Base-by-base conservation (phyloP, 495 filamentous ascomycete genomes). In the Articulospora tetracladia region DNA sequence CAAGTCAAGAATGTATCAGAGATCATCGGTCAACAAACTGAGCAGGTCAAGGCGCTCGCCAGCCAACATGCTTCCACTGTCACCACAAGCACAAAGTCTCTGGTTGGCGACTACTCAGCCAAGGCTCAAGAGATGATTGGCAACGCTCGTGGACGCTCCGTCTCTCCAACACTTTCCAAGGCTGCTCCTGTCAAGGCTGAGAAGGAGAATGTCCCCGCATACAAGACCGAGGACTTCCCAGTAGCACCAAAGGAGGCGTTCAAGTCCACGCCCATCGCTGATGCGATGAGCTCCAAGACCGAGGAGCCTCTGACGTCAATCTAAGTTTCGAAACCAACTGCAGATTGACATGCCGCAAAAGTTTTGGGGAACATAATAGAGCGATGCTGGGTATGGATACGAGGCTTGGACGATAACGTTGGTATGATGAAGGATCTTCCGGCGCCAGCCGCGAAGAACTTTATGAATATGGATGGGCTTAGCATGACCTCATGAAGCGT, bases 41-140 rank as follows among this genome's bases (percentile, higher is more conserved):
- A 79, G 63, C 92, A 96, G 75, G 76, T 95, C 60, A 85, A 85
- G 70, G 83, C 88, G 47, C 74, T 97, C 60, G 91, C 91, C 51
- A 84, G 84, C 62, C 88, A 95, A 73, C 91, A 91, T 66, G 92
- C 92, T 59, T 80, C 82, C 55, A 85, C 87, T 62, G 89, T 88
- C 39, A 86, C 89, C 39, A 86, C 86, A 64, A 72, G 87, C 53
- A 85, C 91, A 71, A 91, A 90, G 78, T 81, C 88, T 62, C 92
- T 93, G 68, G 82, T 91, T 65, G 86, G 85, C 52, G 89, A 95
- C 67, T 93, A 94, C 73, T 87, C 89, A 56, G 77, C 83, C 70
- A 94, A 94, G 80, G 93, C 92, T 58, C 87, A 92, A 71, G 83
- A 84, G 57, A 83, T 91, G 73, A 83, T 88, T 47, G 79, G 79